Evolutionary conservation across 345 rosid species (phyloP).

Genomic region (Moricandia moricandioides): DNA sequence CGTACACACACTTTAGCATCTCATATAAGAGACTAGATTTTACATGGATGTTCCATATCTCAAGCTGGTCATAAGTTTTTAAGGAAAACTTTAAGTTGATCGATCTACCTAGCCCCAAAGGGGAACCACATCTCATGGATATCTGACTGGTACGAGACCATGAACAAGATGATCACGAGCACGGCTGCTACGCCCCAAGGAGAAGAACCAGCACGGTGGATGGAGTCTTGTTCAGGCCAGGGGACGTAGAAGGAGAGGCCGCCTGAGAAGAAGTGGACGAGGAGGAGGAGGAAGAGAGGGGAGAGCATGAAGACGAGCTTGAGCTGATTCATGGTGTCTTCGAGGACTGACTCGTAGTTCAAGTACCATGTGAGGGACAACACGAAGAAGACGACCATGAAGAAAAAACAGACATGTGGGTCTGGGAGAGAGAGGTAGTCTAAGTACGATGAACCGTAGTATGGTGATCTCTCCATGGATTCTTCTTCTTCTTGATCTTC

Average conservation of each 20-base stretch:
- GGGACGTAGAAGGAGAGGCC: constrained; percentile 36
- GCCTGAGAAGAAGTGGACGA: constrained; percentile 47
- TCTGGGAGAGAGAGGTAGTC: constrained; percentile 37
- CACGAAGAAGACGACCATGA: constrained; percentile 42
- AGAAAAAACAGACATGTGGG: constrained; percentile 52
- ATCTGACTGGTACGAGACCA: constrained; percentile 56
- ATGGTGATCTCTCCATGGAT: constrained; percentile 37
- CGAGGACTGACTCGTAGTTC: constrained; percentile 51
- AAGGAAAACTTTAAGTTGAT: neutral
- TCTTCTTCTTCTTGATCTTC: constrained; percentile 26
- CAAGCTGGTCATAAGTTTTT: neutral
- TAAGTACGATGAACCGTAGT: constrained; percentile 37
- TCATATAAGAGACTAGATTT: constrained; percentile 3
- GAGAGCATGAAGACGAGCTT: constrained; percentile 45
- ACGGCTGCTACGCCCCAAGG: constrained; percentile 61
- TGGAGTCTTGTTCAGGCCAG: constrained; percentile 47
- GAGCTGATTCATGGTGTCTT: constrained; percentile 46
- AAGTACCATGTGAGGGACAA: constrained; percentile 50
- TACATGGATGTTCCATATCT: constrained; percentile 20
- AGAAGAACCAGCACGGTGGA: constrained; percentile 53
- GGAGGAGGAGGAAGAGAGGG: constrained; percentile 46
- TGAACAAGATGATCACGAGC: constrained; percentile 49
- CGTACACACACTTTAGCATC: neutral
- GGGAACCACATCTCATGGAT: constrained; percentile 65
- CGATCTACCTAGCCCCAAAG: constrained; percentile 33